Percentiles rank a stretch among this genome's conserved stretches.
These are phyloP conservation scores for Pythium angustatum DNA, from an alignment of 352 stramenopile species.

Conservation along the genomic window DNA sequence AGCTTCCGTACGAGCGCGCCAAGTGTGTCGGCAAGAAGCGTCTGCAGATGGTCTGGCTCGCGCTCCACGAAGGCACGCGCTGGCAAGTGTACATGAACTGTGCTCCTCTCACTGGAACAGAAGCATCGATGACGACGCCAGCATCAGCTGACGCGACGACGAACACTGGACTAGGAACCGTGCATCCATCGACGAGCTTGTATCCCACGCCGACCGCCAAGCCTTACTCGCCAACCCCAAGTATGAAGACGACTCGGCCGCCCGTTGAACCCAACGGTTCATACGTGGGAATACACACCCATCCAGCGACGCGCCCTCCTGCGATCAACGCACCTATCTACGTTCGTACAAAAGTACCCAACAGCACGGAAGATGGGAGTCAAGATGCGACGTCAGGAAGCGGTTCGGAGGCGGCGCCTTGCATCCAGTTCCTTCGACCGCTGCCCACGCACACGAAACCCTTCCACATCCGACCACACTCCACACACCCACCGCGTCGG, in stretches of 20 bases:
- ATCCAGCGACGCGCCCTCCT: not conserved
- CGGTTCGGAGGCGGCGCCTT: too few relatives aligned
- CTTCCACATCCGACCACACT: too few relatives aligned
- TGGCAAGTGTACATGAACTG: slow-evolving; percentile 47
- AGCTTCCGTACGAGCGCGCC: slow-evolving; percentile 19
- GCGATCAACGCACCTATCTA: not conserved
- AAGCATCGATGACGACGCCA: not conserved
- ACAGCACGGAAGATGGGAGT: not conserved
- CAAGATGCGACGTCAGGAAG: not conserved
- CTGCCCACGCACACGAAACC: too few relatives aligned
- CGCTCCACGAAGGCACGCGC: slow-evolving; percentile 27
- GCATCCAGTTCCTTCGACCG: too few relatives aligned
- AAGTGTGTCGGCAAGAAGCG: slow-evolving; percentile 34
- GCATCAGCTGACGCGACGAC: not conserved
- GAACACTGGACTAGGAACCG: not conserved
- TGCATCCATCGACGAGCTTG: not conserved
- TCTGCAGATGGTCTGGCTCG: slow-evolving; percentile 34
- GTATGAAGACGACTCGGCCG: not conserved
- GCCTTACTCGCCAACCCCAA: not conserved
- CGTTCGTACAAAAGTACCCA: not conserved
- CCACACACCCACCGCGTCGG: too few relatives aligned
- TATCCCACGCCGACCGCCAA: not conserved
- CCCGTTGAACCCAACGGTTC: too few relatives aligned
- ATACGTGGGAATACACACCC: too few relatives aligned
- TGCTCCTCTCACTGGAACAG: not conserved